Conservation (phyloP, 306 rosid species). For the Rosa multiflora region DNA sequence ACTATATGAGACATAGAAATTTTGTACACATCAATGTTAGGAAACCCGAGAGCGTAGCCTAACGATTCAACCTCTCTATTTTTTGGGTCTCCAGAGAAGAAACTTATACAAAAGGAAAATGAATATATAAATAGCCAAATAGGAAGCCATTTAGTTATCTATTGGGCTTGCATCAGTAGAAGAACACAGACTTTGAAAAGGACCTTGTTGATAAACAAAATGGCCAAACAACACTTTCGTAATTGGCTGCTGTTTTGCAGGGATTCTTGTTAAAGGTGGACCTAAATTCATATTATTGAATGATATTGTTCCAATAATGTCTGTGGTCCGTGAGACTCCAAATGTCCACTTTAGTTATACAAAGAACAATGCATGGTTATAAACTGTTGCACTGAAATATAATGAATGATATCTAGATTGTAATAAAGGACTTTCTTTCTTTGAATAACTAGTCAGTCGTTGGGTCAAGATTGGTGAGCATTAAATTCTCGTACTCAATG, state of each 20-base stretch:
- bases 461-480: not conserved
- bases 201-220: not conserved
- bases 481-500: not conserved
- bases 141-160: not conserved
- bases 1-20: slow-evolving; percentile 10
- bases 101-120: not conserved
- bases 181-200: not conserved
- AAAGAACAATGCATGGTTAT: not conserved
- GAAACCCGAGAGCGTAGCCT: not conserved
- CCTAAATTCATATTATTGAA: not conserved
- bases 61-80: not conserved
- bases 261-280: not conserved
- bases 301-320: not conserved
- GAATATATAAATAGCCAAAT: not conserved
- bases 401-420: not conserved
- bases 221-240: not conserved
- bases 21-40: not conserved
- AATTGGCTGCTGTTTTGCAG: not conserved
- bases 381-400: not conserved
- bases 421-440: not conserved
- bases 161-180: not conserved
- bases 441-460: not conserved
- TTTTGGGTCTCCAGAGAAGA: not conserved
- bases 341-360: not conserved
- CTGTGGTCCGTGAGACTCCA: not conserved